phyloP scores from a whole-genome alignment of 179 eudicot species.

The Spergularia azorica region DNA sequence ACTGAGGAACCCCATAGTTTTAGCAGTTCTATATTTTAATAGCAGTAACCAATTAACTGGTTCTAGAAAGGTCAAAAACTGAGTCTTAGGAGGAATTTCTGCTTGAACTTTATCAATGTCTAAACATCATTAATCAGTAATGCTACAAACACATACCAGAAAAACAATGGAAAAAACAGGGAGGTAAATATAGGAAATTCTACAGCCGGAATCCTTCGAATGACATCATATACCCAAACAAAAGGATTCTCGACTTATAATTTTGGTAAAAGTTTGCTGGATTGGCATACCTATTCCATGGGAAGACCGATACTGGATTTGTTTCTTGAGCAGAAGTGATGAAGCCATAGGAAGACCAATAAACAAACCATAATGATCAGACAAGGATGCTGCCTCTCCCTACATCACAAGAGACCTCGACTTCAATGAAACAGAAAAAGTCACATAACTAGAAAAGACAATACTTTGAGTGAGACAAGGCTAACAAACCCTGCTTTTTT shows the following conservation, averaged over 20 bases:
- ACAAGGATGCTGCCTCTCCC: slow-evolving; percentile 87
- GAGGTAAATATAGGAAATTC: not conserved
- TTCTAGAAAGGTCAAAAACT: no score
- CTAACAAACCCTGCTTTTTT: not conserved
- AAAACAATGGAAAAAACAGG: not conserved
- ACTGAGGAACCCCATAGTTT: no score
- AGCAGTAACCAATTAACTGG: no score
- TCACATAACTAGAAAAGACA: not conserved
- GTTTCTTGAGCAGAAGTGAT: slow-evolving; percentile 73
- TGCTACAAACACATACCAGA: not conserved
- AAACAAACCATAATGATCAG: slow-evolving; percentile 81
- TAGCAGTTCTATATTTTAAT: no score
- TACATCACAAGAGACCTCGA: slow-evolving; percentile 35
- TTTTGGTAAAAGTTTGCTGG: not conserved
- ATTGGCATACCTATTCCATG: slow-evolving; percentile 80
- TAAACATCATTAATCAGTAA: not conserved
- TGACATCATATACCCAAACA: not conserved
- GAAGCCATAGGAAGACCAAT: slow-evolving; percentile 82
- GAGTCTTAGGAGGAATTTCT: not conserved
- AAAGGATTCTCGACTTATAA: not conserved
- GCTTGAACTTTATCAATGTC: not conserved
- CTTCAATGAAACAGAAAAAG: slow-evolving; percentile 12
- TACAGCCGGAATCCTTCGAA: not conserved
- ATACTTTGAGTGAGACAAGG: not conserved
- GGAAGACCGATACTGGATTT: slow-evolving; percentile 65